These are phyloP conservation scores for Saposhnikovia divaricata DNA, from an alignment of 129 eudicot species.

Conservation along the genomic window DNA sequence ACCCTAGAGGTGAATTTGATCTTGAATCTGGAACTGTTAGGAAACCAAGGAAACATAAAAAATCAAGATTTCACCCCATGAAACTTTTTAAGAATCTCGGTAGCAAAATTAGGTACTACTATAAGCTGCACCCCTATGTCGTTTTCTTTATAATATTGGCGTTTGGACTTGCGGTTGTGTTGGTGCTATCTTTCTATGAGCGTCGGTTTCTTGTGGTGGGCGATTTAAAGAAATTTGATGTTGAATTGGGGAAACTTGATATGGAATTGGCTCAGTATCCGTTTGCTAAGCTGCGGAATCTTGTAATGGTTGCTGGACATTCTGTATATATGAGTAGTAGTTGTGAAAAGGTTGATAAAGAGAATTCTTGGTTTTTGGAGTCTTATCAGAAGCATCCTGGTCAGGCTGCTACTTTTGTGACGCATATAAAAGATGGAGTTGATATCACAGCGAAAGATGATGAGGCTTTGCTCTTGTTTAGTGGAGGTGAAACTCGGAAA, in stretches of 20 bases:
- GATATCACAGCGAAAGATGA: constrained; percentile 70
- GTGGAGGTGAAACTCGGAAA: constrained; percentile 98
- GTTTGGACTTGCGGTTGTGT: constrained; percentile 45
- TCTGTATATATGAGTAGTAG: constrained; percentile 86
- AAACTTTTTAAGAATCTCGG: constrained; percentile 53
- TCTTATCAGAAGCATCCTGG: constrained; percentile 95
- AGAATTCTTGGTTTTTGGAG: constrained; percentile 91
- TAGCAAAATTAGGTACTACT: constrained; percentile 43
- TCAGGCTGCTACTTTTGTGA: constrained; percentile 86
- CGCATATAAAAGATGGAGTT: constrained; percentile 72
- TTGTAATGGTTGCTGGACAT: constrained; percentile 99
- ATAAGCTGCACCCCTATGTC: constrained; percentile 61
- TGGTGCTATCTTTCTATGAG: constrained; percentile 35
- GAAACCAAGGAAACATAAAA: constrained; percentile 52
- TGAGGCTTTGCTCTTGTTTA: constrained; percentile 73
- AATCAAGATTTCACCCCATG: constrained; percentile 28
- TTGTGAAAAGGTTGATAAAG: constrained; percentile 82
- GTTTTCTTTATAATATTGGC: constrained; percentile 42
- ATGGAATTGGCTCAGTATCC: constrained; percentile 35
- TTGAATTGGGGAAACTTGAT: constrained; percentile 20
- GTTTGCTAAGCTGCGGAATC: constrained; percentile 58
- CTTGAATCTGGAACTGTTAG: constrained; percentile 59
- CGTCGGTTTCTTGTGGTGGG: constrained; percentile 24
- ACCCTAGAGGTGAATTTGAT: constrained; percentile 83
- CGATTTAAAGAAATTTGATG: constrained; percentile 28